Evolutionary conservation across 2,329 filamentous ascomycete genomes (phyloP), one percentile per base, ranked within the genome.

Genomic region (Ophiosphaerella herpotricha): DNA sequence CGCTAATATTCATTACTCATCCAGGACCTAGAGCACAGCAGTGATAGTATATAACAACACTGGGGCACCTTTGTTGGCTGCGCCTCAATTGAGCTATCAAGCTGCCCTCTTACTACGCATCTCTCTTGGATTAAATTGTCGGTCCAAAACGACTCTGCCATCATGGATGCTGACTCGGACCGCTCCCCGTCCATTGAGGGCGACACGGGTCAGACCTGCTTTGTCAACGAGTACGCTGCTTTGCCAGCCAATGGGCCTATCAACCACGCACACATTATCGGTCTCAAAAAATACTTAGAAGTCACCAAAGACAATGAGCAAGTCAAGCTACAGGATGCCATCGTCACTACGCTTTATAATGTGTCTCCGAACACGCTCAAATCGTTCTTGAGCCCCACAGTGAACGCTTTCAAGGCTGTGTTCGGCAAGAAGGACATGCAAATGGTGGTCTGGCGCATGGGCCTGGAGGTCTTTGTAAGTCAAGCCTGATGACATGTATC

Each of bases 391-490:
- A 53, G 24, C 13, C 57, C 61, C 0, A 58, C 44, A 0, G 34
- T 55, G 1, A 26, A 53, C 35, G 48, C 24, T 1, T 59, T 63
- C 52, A 62, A 64, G 33, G 54, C 48, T 3, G 8, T 60, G 0
- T 54, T 61, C 33, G 46, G 57, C 2, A 57, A 54, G 23, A 43
- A 40, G 16, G 44, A 54, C 21, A 46, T 50, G 1, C 60, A 56
- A 18, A 45, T 63, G 0, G 55, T 64, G 2, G 39, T 64, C 8
- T 63, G 61, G 58, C 54, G 58, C 12, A 63, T 60, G 13, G 60
- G 61, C 1, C 16, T 51, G 1, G 58, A 62, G 7, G 58, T 58
- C 37, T 50, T 64, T 4, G 60, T 58, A 43, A 37, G 56, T 54
- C 7, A 35, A 11, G 11, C 11, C 33, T n/a, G 13, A 13, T 35